Base-by-base conservation (phyloP, 176 grass and related monocot species). In the Oryza glumipatula region DNA sequence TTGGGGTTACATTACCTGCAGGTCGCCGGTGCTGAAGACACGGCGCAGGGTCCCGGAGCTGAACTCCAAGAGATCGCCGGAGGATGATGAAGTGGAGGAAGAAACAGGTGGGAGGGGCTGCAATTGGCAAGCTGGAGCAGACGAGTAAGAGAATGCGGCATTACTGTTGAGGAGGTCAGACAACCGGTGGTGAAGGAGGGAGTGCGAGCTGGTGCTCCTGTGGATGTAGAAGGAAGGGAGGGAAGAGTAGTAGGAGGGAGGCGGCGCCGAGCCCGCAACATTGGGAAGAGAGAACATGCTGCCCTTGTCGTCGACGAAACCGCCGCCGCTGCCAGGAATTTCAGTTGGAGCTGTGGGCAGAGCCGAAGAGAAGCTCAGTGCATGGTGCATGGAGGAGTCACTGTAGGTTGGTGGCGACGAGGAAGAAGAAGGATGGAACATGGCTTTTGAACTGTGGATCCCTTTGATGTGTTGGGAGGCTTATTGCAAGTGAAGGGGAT, bases 21-120 rank as follows among this genome's bases (percentile, higher is more conserved):
- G 90, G 58, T 97, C 86, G n/a, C 90, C 88, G 3, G 88, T 91
- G 68, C 88, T 88, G 67, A 89, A 87, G 86, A 92, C 93, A 68
- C 89, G 87, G 26, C 90, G 88, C 73, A 91, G 35, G 70, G 82
- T 80, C n/a, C 79, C 54, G 1, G 88, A 33, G 48, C 83, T 89
- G 84, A 88, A 90, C 43, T 94, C 86, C 33, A 87, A 39, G 5
- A 90, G 72, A 77, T 92, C 90, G 3, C 86, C 85, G 0, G 85
- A 84, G 11, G 86, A 86, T 2, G 86, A 84, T 17, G 89, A 80
- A 64, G 81, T 79, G 58, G 89, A 88, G 66, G 84, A 78, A 77
- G 85, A 87, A 45, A 85, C 54, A 35, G 44, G 87, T 54, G 68
- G 83, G 30, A 85, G 43, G 19, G 87, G 72, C 30, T 32, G 30